Evolutionary conservation across 495 filamentous ascomycete genomes (phyloP).

Genomic region (Xylaria bambusicola): DNA sequence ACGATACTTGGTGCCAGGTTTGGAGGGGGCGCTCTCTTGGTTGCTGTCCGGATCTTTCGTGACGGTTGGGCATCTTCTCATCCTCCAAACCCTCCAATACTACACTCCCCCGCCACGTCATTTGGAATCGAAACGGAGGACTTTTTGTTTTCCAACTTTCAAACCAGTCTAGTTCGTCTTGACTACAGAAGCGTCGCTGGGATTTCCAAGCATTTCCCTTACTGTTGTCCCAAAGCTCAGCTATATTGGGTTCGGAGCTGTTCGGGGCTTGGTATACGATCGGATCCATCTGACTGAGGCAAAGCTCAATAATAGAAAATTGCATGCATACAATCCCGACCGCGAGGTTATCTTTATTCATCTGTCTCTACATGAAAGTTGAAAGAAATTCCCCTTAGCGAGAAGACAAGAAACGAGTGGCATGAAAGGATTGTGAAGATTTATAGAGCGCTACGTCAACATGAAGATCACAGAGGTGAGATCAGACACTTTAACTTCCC

Average conservation of each 20-base stretch:
- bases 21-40: neutral
- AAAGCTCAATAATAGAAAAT: too few species aligned
- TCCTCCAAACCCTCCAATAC: neutral
- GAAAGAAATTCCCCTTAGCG: too few species aligned
- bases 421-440: neutral
- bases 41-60: neutral
- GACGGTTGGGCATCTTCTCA: neutral
- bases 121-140: too few species aligned
- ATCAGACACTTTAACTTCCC: neutral
- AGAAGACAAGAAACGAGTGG: neutral
- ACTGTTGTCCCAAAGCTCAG: too few species aligned
- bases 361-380: too few species aligned
- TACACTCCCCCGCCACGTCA: neutral
- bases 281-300: too few species aligned
- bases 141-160: neutral
- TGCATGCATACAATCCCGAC: too few species aligned
- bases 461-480: constrained; percentile 32
- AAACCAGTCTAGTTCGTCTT: neutral
- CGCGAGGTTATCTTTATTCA: too few species aligned
- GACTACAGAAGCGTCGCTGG: too few species aligned
- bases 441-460: neutral
- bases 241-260: too few species aligned
- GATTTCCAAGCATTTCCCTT: too few species aligned
- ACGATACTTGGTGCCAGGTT: neutral
- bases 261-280: too few species aligned